Evolutionary conservation across 177 flowering plant species (phyloP), one percentile per base, ranked within the genome.

Genomic region (Vitis hybrid): DNA sequence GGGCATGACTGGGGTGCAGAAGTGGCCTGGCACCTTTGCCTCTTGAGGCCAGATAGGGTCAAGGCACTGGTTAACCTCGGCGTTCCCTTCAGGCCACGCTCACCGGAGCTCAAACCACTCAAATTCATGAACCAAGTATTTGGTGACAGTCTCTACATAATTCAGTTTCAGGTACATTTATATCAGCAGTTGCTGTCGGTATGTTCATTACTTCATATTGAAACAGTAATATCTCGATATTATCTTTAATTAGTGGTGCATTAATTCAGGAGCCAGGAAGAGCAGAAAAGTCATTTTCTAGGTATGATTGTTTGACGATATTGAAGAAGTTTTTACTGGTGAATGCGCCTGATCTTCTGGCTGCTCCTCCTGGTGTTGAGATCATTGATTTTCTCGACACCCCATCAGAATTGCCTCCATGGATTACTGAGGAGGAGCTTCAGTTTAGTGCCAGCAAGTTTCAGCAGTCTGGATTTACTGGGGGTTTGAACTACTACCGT

Each of bases 1-100:
- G 86, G 81, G 1, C 83, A 83, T 64, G 86, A 83, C 47, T 73
- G 77, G 81, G 84, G 84, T 11, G 86, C 86, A 3, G 54, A 51
- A n/a, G 53, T 83, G 0, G 84, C 83, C 1, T 83, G 84, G 86
- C 38, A 75, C 18, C 71, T 83, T 1, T 76, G 82, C 59, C 75
- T 81, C 14, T 73, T 79, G 12, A 72, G 84, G 70, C 86, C 84
- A 1, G 81, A 81, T 3, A 77, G 76, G 64, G 79, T 83, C 10
- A 73, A 55, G 57, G 86, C 79, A 3, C 71, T 83, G 4, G 81
- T 81, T 9, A 73, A 61, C 62, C 15, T 79, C 15, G 55, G 79
- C 56, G 71, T 77, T 9, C 75, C 82, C 2, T 83, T 44, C 59
- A 22, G 77, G 60, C 78, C 73, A 15, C 44, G 67, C 0, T 70